A percentile compares a stretch with the other conserved stretches of the same genome.
Evolutionary conservation across 306 rosid genomes (phyloP).

Genomic region (Spatholobus suberectus): DNA sequence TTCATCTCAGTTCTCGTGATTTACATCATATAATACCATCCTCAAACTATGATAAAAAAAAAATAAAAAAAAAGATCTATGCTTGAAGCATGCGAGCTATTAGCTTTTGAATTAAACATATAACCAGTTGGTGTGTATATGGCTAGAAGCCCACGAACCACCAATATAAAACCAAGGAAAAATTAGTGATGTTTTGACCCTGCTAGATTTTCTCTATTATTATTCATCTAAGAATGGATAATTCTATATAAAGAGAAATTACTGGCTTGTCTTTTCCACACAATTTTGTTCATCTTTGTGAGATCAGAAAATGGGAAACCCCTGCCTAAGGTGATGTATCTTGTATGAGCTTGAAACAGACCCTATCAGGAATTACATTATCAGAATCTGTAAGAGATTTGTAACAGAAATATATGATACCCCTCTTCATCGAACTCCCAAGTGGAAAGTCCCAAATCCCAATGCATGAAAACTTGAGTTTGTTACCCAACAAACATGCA

Average conservation of each 20-base stretch:
- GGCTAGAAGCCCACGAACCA: background rate
- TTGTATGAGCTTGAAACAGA: conserved; percentile 26
- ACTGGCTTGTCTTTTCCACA: background rate
- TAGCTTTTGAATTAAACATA: background rate
- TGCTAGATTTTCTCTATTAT: background rate
- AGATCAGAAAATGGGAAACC: background rate
- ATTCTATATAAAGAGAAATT: background rate
- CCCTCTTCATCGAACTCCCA: conserved; percentile 23
- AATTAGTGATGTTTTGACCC: background rate
- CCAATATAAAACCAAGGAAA: background rate
- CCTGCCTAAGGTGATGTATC: background rate
- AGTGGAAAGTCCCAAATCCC: background rate
- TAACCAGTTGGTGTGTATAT: background rate
- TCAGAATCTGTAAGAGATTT: conserved; percentile 9
- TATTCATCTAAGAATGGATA: conserved; percentile 26
- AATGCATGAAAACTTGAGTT: conserved; percentile 12
- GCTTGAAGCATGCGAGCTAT: background rate
- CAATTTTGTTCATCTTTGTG: background rate
- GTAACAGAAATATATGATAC: conserved; percentile 12
- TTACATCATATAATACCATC: background rate
- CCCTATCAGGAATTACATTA: conserved; percentile 18
- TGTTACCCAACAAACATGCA: conserved; percentile 14
- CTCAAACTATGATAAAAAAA: background rate
- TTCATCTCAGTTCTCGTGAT: background rate
- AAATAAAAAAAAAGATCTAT: no score